A percentile compares a stretch with the other conserved stretches of the same genome.
Evolutionary conservation across 495 filamentous ascomycete genomes (phyloP).

Genomic region (Parmelia sp.): DNA sequence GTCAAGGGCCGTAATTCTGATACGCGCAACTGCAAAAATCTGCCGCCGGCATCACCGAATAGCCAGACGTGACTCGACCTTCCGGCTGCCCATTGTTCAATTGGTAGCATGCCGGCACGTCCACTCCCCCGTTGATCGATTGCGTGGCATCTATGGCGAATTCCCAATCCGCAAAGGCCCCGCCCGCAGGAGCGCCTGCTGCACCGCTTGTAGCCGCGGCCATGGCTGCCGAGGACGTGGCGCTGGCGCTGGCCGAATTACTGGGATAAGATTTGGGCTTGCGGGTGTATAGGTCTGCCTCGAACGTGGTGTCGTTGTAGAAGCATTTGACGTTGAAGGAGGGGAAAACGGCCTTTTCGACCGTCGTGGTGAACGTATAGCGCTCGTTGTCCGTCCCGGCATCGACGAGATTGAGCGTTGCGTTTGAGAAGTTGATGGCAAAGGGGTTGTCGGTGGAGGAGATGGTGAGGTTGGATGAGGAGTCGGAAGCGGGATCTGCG

Average conservation of each 20-base stretch:
- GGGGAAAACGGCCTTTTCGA: slow-evolving; percentile 42
- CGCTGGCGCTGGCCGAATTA: background rate
- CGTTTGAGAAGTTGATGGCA: slow-evolving; percentile 39
- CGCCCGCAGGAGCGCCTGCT: slow-evolving; percentile 23
- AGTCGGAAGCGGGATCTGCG: slow-evolving; percentile 9
- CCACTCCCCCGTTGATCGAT: slow-evolving; percentile 33
- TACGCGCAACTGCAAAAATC: slow-evolving; percentile 28
- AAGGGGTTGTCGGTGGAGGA: slow-evolving; percentile 46
- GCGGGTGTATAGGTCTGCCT: slow-evolving; percentile 48
- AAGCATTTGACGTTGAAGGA: slow-evolving; percentile 39
- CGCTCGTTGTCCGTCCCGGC: slow-evolving; percentile 36
- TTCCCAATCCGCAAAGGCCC: slow-evolving; percentile 35
- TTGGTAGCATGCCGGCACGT: slow-evolving; percentile 40
- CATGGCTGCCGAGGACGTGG: slow-evolving; percentile 15
- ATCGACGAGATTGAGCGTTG: slow-evolving; percentile 34
- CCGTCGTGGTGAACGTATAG: slow-evolving; percentile 42
- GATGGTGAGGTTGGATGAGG: slow-evolving; percentile 28
- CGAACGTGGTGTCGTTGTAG: slow-evolving; percentile 45
- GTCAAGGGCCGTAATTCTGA: slow-evolving; percentile 22
- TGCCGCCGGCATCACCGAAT: slow-evolving; percentile 9
- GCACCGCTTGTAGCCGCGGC: slow-evolving; percentile 20
- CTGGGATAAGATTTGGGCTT: slow-evolving; percentile 37
- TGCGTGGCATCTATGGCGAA: slow-evolving; percentile 45
- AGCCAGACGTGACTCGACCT: slow-evolving; percentile 16
- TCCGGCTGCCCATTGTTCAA: slow-evolving; percentile 10